Evolutionary conservation across 371 early-diverging fungal genomes (phyloP).

Genomic region (Batrachochytrium dendrobatidis): DNA sequence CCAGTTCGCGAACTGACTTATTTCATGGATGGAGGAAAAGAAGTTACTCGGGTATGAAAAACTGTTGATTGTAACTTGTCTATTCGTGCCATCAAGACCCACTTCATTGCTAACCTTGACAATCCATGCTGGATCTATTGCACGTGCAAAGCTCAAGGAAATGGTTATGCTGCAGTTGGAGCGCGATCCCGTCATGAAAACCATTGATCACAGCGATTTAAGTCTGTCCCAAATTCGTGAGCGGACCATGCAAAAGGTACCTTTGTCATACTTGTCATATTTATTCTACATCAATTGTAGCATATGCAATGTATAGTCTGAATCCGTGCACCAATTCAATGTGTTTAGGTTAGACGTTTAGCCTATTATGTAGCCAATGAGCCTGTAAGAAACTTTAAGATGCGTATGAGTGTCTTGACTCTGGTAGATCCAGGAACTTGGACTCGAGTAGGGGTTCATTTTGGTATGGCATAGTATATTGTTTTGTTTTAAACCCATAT

Average conservation of each 20-base stretch:
- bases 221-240: conserved; percentile 70
- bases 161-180: conserved; percentile 80
- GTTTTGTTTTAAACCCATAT: neutral
- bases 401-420: conserved; percentile 65
- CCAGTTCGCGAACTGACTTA: conserved; percentile 70
- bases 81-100: no score
- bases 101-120: no score
- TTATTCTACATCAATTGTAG: neutral
- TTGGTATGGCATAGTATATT: conserved; percentile 30
- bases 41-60: conserved; percentile 55
- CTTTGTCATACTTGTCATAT: neutral
- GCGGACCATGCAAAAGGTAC: conserved; percentile 80
- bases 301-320: neutral
- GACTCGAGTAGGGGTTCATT: conserved; percentile 88
- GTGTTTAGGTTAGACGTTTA: conserved; percentile 48
- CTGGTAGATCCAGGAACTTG: conserved; percentile 82
- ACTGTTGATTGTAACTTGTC: conserved; percentile 5
- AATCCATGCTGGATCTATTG: no score
- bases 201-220: conserved; percentile 63
- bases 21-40: conserved; percentile 71
- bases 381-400: conserved; percentile 62
- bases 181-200: conserved; percentile 78
- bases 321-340: conserved; percentile 32
- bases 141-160: conserved; percentile 38
- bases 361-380: conserved; percentile 70